Evolutionary conservation across 306 rosid genomes (phyloP).

Genomic region (Casuarina glauca): DNA sequence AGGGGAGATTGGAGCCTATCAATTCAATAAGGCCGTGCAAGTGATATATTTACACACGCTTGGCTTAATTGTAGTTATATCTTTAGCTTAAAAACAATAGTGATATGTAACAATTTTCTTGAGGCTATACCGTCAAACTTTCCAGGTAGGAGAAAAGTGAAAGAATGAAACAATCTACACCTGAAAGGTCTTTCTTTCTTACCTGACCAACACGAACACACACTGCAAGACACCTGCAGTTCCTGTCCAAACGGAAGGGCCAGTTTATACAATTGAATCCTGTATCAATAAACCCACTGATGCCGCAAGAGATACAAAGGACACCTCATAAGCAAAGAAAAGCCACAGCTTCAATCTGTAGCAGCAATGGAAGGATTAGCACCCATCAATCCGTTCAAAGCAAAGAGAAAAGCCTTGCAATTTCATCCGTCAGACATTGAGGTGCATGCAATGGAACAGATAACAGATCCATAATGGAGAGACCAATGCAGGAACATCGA

Average conservation of each 20-base stretch:
- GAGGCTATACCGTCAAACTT: background rate
- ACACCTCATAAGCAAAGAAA: constrained; percentile 90
- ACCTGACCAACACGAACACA: constrained; percentile 89
- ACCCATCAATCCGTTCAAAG: constrained; percentile 21
- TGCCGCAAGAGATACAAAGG: constrained; percentile 97
- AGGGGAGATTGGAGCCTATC: too few species aligned
- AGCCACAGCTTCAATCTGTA: constrained; percentile 98
- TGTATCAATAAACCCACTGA: constrained; percentile 90
- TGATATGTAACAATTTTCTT: background rate
- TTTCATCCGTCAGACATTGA: background rate
- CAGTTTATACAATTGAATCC: constrained; percentile 80
- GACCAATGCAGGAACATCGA: background rate
- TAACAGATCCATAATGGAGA: background rate
- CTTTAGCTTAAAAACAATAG: background rate
- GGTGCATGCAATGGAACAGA: background rate
- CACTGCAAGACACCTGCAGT: constrained; percentile 93
- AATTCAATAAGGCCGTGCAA: too few species aligned
- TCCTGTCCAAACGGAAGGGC: constrained; percentile 94
- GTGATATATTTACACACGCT: too few species aligned
- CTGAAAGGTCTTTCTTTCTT: constrained; percentile 17
- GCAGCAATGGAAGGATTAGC: constrained; percentile 30
- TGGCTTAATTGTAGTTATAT: background rate
- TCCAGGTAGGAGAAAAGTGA: constrained; percentile 6
- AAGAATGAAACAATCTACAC: constrained; percentile 14
- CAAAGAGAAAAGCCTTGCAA: constrained; percentile 4